These are phyloP conservation scores for Cetradonia linearis DNA, from an alignment of 495 filamentous ascomycete genomes.

Conservation along the genomic window DNA sequence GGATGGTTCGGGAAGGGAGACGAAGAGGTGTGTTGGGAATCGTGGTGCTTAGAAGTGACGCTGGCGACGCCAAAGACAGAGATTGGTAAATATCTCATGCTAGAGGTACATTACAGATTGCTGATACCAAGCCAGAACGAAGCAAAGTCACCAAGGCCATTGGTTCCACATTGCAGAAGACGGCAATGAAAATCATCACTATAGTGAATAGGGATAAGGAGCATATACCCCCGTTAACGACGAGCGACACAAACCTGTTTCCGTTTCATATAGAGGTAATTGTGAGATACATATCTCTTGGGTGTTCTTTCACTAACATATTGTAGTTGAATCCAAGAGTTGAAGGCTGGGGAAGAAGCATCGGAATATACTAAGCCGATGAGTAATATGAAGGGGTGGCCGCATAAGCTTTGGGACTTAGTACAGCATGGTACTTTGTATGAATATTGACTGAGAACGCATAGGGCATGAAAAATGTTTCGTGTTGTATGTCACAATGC, in stretches of 20 bases:
- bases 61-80: slow-evolving; percentile 82
- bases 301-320: neutral
- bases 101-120: neutral
- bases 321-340: slow-evolving; percentile 56
- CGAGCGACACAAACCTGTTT: slow-evolving; percentile 85
- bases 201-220: slow-evolving; percentile 82
- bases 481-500: neutral
- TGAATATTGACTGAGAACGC: neutral
- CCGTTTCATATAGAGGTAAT: slow-evolving; percentile 69
- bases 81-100: slow-evolving; percentile 48
- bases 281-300: too few species aligned
- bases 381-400: neutral
- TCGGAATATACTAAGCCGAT: slow-evolving; percentile 56
- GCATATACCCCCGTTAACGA: slow-evolving; percentile 95
- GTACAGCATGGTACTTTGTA: neutral
- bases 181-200: slow-evolving; percentile 76
- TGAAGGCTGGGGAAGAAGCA: slow-evolving; percentile 69
- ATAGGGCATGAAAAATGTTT: neutral
- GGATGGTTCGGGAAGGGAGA: slow-evolving; percentile 70
- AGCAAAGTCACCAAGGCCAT: slow-evolving; percentile 80
- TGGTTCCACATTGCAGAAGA: slow-evolving; percentile 73
- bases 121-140: slow-evolving; percentile 46
- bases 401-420: neutral
- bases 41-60: slow-evolving; percentile 85
- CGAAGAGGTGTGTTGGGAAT: slow-evolving; percentile 95